These are phyloP conservation scores for Pholiota microspora DNA, from an alignment of 768 basidiomycete genomes.

Conservation along the genomic window DNA sequence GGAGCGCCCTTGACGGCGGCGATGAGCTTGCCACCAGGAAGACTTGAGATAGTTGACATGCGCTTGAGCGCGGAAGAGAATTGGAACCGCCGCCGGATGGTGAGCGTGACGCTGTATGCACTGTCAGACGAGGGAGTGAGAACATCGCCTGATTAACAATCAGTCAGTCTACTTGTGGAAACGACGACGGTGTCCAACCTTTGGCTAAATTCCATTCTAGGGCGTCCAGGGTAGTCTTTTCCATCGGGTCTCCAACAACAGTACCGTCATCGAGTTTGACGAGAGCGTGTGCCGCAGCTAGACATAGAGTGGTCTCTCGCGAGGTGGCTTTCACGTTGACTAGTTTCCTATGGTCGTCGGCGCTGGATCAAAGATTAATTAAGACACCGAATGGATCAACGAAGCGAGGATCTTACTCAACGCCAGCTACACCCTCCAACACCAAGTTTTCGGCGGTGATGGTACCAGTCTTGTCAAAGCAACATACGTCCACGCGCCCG, in stretches of 20 bases:
- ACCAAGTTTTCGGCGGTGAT: slow-evolving; percentile 96
- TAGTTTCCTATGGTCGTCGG: slow-evolving; percentile 57
- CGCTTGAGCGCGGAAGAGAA: slow-evolving; percentile 97
- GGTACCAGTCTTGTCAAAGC: slow-evolving; percentile 99
- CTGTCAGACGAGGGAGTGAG: slow-evolving; percentile 59
- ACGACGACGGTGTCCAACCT: slow-evolving; percentile 39
- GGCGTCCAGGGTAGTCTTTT: slow-evolving; percentile 91
- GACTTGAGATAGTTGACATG: slow-evolving; percentile 86
- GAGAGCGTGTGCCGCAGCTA: slow-evolving; percentile 93
- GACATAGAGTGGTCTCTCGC: slow-evolving; percentile 78
- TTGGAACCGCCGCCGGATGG: slow-evolving; percentile 90
- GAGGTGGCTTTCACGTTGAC: slow-evolving; percentile 76
- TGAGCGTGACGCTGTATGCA: slow-evolving; percentile 57
- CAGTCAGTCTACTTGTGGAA: neutral
- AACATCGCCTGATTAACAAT: slow-evolving; percentile 61
- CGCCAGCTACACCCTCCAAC: slow-evolving; percentile 88
- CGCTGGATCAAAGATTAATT: slow-evolving; percentile 11
- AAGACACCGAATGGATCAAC: neutral
- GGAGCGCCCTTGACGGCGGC: slow-evolving; percentile 94
- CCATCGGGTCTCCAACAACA: slow-evolving; percentile 98
- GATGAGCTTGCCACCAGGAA: slow-evolving; percentile 58
- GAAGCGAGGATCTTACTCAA: slow-evolving; percentile 59
- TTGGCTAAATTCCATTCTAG: slow-evolving; percentile 83
- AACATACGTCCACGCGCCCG: slow-evolving; percentile 95
- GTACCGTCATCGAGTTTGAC: slow-evolving; percentile 93